Conservation (phyloP, 768 basidiomycete genomes). For the Mycena rebaudengoi region DNA sequence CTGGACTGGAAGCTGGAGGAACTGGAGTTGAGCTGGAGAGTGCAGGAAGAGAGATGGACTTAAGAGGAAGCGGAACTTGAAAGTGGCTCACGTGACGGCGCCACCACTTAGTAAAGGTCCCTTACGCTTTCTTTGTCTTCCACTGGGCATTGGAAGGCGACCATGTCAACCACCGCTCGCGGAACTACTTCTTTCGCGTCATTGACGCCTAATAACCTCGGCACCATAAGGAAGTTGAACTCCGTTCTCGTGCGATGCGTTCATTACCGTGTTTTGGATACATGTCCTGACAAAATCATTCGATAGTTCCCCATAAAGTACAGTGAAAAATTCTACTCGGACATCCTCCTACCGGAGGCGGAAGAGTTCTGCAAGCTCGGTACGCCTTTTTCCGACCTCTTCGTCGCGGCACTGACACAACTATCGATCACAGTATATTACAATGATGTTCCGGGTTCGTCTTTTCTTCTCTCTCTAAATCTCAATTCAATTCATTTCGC, state of each 20-base stretch:
- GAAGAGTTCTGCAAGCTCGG: conserved; percentile 91
- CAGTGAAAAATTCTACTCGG: conserved; percentile 87
- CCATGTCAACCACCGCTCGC: conserved; percentile 28
- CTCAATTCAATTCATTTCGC: conserved; percentile 22
- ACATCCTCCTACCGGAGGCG: conserved; percentile 76
- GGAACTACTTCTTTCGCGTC: conserved; percentile 68
- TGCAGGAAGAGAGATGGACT: no score
- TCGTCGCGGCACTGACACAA: conserved; percentile 19
- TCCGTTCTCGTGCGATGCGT: conserved; percentile 80
- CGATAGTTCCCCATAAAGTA: conserved; percentile 72
- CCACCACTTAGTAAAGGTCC: neutral
- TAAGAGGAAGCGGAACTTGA: no score
- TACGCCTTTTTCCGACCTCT: conserved; percentile 54
- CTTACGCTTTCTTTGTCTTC: neutral
- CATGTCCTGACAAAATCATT: neutral
- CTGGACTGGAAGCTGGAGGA: no score
- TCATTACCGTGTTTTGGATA: neutral
- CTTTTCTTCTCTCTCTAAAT: conserved; percentile 14
- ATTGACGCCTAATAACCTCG: conserved; percentile 84
- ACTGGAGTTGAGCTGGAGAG: no score
- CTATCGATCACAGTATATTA: conserved; percentile 72
- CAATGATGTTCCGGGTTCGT: conserved; percentile 79
- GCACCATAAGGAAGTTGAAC: conserved; percentile 74
- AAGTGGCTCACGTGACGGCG: no score
- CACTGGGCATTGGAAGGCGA: no score